Conservation (phyloP, 768 basidiomycete species). For the Sporobolomyces pararoseus region DNA sequence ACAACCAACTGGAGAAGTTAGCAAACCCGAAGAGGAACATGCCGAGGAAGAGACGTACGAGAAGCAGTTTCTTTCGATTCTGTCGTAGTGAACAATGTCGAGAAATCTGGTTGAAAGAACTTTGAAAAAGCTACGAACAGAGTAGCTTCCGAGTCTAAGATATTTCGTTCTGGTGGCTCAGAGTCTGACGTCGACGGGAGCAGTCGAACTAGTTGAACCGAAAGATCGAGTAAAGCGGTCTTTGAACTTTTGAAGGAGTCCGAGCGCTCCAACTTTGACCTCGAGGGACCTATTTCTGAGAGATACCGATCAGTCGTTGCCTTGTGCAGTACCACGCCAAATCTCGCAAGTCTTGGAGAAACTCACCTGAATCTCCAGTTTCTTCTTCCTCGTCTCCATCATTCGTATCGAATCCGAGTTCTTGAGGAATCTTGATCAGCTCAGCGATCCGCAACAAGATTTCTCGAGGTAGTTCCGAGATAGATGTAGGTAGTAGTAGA, state of each 20-base stretch:
- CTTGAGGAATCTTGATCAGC: neutral
- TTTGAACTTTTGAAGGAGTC: neutral
- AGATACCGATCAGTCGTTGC: too few relatives aligned
- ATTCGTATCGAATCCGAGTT: neutral
- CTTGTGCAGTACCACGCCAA: too few relatives aligned
- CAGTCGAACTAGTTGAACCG: neutral
- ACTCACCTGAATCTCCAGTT: conserved; percentile 6
- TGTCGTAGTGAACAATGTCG: rapidly evolving
- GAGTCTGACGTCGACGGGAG: neutral
- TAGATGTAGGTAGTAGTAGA: neutral
- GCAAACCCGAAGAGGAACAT: too few relatives aligned
- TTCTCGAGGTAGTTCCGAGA: conserved; percentile 2
- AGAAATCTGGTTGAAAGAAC: neutral
- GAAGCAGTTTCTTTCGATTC: neutral
- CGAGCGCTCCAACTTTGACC: neutral
- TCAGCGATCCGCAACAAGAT: neutral
- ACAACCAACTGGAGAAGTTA: too few relatives aligned
- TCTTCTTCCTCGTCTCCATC: conserved; percentile 12
- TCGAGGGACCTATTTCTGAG: too few relatives aligned
- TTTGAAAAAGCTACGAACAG: conserved; percentile 12
- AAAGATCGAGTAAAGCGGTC: neutral
- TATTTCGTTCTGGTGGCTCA: neutral
- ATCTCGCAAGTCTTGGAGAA: too few relatives aligned
- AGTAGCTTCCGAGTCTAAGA: neutral
- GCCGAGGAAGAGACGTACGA: neutral